Percentiles rank a stretch among this genome's conserved stretches.
Conservation (phyloP, 2,329 filamentous ascomycete genomes). For the Rhynchosporium secalis region DNA sequence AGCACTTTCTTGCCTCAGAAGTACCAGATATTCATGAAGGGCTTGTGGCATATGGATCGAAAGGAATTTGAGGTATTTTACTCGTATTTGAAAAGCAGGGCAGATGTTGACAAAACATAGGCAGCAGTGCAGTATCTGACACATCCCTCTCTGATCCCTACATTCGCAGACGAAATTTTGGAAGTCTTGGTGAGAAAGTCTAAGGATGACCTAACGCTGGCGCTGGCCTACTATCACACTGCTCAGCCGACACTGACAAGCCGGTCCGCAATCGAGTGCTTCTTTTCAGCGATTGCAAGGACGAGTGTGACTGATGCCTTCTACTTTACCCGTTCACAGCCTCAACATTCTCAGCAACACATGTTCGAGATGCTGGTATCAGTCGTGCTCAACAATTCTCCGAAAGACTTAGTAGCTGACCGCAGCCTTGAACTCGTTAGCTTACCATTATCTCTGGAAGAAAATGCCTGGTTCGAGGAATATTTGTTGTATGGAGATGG, state of each 20-base stretch:
- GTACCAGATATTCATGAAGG: slow-evolving; percentile 79
- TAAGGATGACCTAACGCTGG: slow-evolving; percentile 60
- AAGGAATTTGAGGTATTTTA: slow-evolving; percentile 62
- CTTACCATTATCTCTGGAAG: slow-evolving; percentile 67
- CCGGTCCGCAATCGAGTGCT: slow-evolving; percentile 59
- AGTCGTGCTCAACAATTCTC: slow-evolving; percentile 51
- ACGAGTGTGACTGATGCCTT: slow-evolving; percentile 73
- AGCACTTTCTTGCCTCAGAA: slow-evolving; percentile 68
- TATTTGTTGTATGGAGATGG: slow-evolving; percentile 66
- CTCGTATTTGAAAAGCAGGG: not conserved
- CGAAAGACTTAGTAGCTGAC: slow-evolving; percentile 47
- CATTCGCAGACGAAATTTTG: slow-evolving; percentile 82
- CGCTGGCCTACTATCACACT: slow-evolving; percentile 77
- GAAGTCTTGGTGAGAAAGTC: slow-evolving; percentile 64
- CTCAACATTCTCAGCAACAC: slow-evolving; percentile 58
- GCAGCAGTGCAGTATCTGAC: slow-evolving; percentile 73
- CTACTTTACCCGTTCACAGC: slow-evolving; percentile 67
- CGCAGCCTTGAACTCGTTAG: slow-evolving; percentile 70
- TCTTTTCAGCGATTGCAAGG: slow-evolving; percentile 68
- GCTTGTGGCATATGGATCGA: slow-evolving; percentile 77
- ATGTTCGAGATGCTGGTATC: slow-evolving; percentile 68
- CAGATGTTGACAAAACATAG: slow-evolving; percentile 43
- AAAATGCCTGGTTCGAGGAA: slow-evolving; percentile 74
- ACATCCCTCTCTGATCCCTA: slow-evolving; percentile 75
- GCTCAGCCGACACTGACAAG: slow-evolving; percentile 71